Evolutionary conservation across 2,329 filamentous ascomycete species (phyloP), one percentile per base, ranked within the genome.

Genomic region (Fusarium circinatum): DNA sequence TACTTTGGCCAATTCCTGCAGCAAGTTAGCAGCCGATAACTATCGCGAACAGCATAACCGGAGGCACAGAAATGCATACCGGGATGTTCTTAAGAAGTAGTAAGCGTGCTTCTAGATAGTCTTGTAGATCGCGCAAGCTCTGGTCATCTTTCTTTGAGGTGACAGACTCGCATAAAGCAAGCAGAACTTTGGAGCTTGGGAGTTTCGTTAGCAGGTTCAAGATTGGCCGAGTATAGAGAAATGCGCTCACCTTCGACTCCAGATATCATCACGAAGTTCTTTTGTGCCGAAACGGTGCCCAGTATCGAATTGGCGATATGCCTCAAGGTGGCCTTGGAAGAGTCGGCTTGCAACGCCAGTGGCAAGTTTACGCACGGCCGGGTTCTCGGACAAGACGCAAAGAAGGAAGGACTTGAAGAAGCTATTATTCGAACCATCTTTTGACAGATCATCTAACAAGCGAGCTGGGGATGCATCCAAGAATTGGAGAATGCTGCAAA

Each of bases 91-190:
- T 86, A 15, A 92, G 76, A 3, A 92, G 80, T 8, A 86, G 77
- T 17, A 90, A 78, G 26, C 89, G 85, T 44, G 89, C 86, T 75
- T 88, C 85, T 10, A 92, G 81, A 73, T 90, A 92, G 42, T 85
- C 85, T 74, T 88, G 85, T 47, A 92, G 85, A 13, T 84, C 83
- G 67, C 80, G 82, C 12, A 90, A 79, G 14, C 84, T 82, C 13
- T 81, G 73, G n/a, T 85, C 82, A 42, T 85, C 83, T 24, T 83
- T 84, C 26, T 85, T 82, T 22, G 84, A 78, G 48, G 80, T 80
- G 54, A 88, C 82, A 57, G 83, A 83, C 52, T 89, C 87, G 62
- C 87, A 89, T 71, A 90, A 82, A 15, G 81, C 81, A 24, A 85
- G 82, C 26, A 90, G 75, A 17, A 81, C 84, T 47, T 75, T 78